Evolutionary conservation across 139 green algal species (phyloP).

Genomic region (Ostreobium quekettii): DNA sequence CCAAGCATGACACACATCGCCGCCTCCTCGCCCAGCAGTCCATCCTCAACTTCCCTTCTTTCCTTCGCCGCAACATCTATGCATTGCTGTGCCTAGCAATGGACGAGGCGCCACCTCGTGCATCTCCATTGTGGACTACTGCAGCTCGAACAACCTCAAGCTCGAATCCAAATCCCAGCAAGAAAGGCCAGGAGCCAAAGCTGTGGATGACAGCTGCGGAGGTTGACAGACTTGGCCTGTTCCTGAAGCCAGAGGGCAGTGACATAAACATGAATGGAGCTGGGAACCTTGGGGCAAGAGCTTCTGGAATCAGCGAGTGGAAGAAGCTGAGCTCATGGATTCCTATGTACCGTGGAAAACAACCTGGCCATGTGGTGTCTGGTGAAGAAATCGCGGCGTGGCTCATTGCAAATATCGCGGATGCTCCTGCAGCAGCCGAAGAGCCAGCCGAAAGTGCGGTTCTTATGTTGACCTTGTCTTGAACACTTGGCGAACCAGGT

Average conservation of each 20-base stretch:
- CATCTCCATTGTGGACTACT: not conserved
- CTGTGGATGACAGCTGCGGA: not conserved
- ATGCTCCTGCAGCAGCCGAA: not conserved
- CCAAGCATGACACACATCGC: not conserved
- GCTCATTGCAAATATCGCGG: not conserved
- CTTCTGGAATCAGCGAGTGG: not conserved
- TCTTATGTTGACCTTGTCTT: no score
- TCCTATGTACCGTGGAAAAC: not conserved
- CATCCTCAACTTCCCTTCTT: constrained; percentile 1
- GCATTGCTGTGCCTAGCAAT: not conserved
- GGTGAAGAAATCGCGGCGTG: not conserved
- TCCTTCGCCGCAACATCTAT: not conserved
- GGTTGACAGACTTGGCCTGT: constrained; percentile 5
- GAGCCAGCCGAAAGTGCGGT: no score
- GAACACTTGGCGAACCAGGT: no score
- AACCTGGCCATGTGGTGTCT: not conserved
- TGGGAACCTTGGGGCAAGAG: not conserved
- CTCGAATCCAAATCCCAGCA: not conserved
- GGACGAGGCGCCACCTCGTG: not conserved
- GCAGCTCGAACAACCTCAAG: not conserved
- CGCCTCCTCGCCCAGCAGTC: not conserved
- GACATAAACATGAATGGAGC: not conserved
- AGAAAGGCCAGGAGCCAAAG: not conserved
- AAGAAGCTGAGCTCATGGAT: constrained; percentile 4
- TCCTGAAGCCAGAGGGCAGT: not conserved